phyloP scores from a whole-genome alignment of 495 filamentous ascomycete species.

The Penicillium cosmopolitanum region DNA sequence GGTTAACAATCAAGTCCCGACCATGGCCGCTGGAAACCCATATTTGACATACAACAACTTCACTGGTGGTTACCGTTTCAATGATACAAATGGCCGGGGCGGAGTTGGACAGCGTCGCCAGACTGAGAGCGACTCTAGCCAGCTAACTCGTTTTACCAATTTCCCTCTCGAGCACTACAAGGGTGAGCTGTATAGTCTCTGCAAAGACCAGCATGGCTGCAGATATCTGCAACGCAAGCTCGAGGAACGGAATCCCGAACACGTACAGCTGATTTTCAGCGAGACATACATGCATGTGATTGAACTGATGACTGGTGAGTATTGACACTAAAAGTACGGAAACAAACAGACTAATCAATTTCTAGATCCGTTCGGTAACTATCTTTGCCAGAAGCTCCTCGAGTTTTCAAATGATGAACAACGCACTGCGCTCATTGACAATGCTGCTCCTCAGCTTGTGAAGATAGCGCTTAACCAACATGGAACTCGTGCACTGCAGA shows the following conservation, averaged over 20 bases:
- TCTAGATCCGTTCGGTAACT: constrained; percentile 94
- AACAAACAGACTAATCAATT: constrained; percentile 2
- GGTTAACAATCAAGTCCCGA: constrained; percentile 17
- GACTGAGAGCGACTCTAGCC: constrained; percentile 41
- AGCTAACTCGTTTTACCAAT: constrained; percentile 69
- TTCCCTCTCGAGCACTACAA: constrained; percentile 75
- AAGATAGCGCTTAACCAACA: constrained; percentile 95
- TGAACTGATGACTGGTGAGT: constrained; percentile 89
- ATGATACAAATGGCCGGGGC: constrained; percentile 33
- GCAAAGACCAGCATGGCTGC: constrained; percentile 97
- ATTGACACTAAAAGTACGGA: background rate
- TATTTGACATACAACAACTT: constrained; percentile 36
- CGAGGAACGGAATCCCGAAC: constrained; percentile 82
- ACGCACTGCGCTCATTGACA: constrained; percentile 88
- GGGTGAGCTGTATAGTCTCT: constrained; percentile 82
- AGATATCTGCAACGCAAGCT: constrained; percentile 94
- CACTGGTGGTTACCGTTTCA: constrained; percentile 37
- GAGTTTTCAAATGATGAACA: constrained; percentile 93
- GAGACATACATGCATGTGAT: constrained; percentile 91
- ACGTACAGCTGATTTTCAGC: constrained; percentile 88
- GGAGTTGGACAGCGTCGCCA: constrained; percentile 32
- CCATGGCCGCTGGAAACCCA: constrained; percentile 2
- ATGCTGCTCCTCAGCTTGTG: constrained; percentile 81
- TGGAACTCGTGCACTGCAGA: constrained; percentile 93
- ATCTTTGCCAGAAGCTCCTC: constrained; percentile 94